Evolutionary conservation across 2,329 filamentous ascomycete genomes (phyloP), one percentile per base, ranked within the genome.

Genomic region (Colletotrichum phormii): DNA sequence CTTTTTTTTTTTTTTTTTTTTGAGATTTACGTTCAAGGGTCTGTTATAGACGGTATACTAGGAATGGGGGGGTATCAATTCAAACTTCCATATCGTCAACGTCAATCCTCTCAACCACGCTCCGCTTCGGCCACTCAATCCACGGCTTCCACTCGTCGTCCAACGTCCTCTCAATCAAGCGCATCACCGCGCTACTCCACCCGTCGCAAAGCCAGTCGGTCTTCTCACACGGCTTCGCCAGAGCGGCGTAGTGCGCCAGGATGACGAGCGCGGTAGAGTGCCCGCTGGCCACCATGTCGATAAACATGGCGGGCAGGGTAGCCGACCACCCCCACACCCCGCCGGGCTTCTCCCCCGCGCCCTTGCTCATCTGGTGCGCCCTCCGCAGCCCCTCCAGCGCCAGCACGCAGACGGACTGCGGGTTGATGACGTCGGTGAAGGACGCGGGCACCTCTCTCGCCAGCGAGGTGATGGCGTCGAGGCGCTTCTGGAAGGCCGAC

Each of bases 251-350:
- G 64, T 77, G 76, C 42, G 75, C 76, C 57, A 76, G 58, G 5
- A 76, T 73, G 42, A 75, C 71, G 46, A 77, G 74, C 22, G 76
- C 75, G 8, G 74, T 68, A 5, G 70, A 66, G 46, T 75, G 68
- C 5, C 61, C 61, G 59, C 31, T 62, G n/a, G 31, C 59, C 18
- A 76, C 54, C 72, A 76, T 67, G 18, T 76, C 74, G 9, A 77
- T 58, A 49, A 76, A 77, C 24, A 71, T 26, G n/a, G 63, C 37
- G 12, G 74, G 71, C 55, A 77, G 53, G 12, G 69, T 71, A 1
- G 71, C 35, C 4, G 60, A 60, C 76, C 76, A 77, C 2, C 59
- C 63, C 76, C 76, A 77, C 2, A 67, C 55, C 2, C 26, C 54
- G 35, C 46, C 49, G 33, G 65, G 9, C 33, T 53, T 58, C 26